Evolutionary conservation across 1,139 yeast species (phyloP), one percentile per base, ranked within the genome.

Genomic region (Eremothecium coryli): DNA sequence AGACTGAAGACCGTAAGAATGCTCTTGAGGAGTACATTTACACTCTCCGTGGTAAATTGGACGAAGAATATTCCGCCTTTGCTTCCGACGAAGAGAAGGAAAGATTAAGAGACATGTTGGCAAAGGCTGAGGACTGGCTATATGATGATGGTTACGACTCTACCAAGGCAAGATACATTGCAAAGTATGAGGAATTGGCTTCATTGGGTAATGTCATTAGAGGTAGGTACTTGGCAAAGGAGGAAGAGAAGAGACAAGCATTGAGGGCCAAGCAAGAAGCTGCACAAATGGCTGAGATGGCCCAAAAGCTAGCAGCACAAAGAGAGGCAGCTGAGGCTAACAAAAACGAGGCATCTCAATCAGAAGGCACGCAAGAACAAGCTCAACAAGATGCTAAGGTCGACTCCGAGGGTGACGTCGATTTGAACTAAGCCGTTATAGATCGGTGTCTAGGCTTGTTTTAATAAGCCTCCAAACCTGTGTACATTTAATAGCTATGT

Each of bases 1-100:
- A 90, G 69, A 93, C 98, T 49, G 98, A 90, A 71, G 97, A 90
- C 69, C 85, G 88, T 66, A 90, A 90, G 82, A 90, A 90, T 63
- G 93, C 95, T 49, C 74, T 93, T 46, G 98, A 90, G 71, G 98
- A 90, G 71, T 90, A 90, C 74, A 90, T 93, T 57, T 90, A 90
- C 69, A 94, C 85, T 55, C 77, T 90, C 64, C 84, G 98, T 71
- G 95, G 95, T 61, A 90, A 93, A 71, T 73, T 93, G 57, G 96
- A 88, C 42, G 98, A 86, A 39, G 79, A 79, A 58, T 90, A 88
- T 64, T 73, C 85, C 50, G 79, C 72, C 49, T 90, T 88, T 59
- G 96, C 97, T 44, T 71, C 80, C 47, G 93, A 80, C 42, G 86
- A 76, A 55, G 98, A 90, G 72, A 90, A 88, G 75, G 68, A 69